phyloP scores from a whole-genome alignment of 2,329 filamentous ascomycete genomes.

The Aspergillus fructus region DNA sequence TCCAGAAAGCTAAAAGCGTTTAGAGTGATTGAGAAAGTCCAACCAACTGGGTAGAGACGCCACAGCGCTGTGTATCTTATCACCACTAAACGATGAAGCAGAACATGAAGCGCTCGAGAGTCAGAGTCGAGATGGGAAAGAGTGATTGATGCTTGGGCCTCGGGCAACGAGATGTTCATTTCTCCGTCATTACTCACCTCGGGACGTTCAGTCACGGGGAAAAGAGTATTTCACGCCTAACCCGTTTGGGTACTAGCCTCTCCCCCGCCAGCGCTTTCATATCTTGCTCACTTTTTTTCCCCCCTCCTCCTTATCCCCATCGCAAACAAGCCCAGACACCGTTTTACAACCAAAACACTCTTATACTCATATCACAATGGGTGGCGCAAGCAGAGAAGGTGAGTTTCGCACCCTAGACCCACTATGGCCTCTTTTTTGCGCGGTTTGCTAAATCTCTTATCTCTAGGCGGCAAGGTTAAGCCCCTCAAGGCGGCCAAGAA shows the following conservation, averaged over 20 bases:
- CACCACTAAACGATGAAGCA: constrained; percentile 17
- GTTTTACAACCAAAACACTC: constrained; percentile 1
- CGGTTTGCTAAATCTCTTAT: constrained; percentile 9
- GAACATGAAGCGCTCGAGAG: constrained; percentile 8
- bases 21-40: constrained; percentile 42
- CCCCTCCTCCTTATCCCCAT: constrained; percentile 8
- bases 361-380: constrained; percentile 52
- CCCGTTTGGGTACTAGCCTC: constrained; percentile 17
- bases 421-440: not conserved
- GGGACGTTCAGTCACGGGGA: constrained; percentile 12
- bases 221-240: constrained; percentile 20
- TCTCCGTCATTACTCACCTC: constrained; percentile 7
- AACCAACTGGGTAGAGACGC: constrained; percentile 38
- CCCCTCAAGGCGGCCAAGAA: constrained; percentile 89
- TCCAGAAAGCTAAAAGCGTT: constrained; percentile 22
- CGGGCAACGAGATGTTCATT: constrained; percentile 2
- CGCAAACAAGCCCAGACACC: not conserved
- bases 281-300: constrained; percentile 6
- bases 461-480: constrained; percentile 75
- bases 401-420: not conserved
- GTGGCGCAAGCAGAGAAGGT: constrained; percentile 66
- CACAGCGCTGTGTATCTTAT: constrained; percentile 21
- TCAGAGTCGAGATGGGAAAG: not conserved
- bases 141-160: not conserved
- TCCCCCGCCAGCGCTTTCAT: constrained; percentile 15